Evolutionary conservation across 1,284 basidiomycete genomes (phyloP).

Genomic region (Ceratobasidium sp.): DNA sequence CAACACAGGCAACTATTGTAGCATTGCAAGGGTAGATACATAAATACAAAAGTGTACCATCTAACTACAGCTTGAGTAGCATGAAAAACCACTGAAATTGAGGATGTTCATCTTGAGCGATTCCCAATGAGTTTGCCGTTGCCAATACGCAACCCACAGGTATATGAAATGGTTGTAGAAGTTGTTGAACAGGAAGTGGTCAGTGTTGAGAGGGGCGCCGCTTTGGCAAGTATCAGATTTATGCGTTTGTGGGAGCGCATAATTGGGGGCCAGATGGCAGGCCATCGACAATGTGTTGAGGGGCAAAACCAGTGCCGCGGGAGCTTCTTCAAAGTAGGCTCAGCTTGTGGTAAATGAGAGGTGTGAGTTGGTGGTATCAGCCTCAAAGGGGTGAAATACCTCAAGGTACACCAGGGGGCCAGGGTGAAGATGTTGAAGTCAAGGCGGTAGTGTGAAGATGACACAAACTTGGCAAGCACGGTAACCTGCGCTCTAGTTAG

Average conservation of each 20-base stretch:
- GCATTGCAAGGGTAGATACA: too few species aligned
- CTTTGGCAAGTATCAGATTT: neutral
- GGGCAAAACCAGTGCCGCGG: neutral
- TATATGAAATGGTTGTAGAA: constrained; percentile 14
- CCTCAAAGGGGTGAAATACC: neutral
- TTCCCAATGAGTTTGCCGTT: too few species aligned
- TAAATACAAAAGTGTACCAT: too few species aligned
- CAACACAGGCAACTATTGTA: too few species aligned
- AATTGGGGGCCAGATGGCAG: constrained; percentile 12
- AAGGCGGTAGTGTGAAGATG: constrained; percentile 15
- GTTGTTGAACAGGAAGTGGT: constrained; percentile 9
- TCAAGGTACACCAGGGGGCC: constrained; percentile 13
- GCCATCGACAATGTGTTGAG: neutral
- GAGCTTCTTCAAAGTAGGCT: neutral
- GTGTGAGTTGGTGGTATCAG: neutral
- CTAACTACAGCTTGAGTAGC: too few species aligned
- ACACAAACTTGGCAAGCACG: constrained; percentile 12
- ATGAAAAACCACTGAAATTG: too few species aligned
- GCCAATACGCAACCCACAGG: neutral
- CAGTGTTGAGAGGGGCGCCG: neutral
- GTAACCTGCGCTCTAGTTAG: neutral
- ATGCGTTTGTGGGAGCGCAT: neutral
- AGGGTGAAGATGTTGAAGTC: neutral
- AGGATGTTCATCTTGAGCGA: too few species aligned
- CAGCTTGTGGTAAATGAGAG: neutral